Conservation (phyloP, 2,329 filamentous ascomycete genomes). For the Botrytis paeoniae region DNA sequence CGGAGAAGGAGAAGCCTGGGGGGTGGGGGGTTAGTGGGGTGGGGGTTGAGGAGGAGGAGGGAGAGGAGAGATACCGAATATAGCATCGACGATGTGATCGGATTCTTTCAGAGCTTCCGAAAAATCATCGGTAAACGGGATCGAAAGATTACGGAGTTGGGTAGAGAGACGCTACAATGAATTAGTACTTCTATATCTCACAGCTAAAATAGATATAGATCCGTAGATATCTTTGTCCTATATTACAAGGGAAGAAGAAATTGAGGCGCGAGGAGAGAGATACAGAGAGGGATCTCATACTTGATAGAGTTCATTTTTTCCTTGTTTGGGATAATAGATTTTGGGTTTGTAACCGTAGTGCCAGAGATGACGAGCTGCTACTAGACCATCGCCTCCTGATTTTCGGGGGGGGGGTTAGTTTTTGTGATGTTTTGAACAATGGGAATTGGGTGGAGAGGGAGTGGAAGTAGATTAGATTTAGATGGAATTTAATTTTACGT, state of each 20-base stretch:
- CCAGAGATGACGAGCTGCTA: slow-evolving; percentile 85
- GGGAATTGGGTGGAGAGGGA: not conserved
- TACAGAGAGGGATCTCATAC: slow-evolving; percentile 43
- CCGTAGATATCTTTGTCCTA: not conserved
- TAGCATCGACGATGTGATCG: slow-evolving; percentile 85
- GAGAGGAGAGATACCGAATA: slow-evolving; percentile 64
- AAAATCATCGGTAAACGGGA: slow-evolving; percentile 86
- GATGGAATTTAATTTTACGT: slow-evolving; percentile 21
- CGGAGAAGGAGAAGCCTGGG: slow-evolving; percentile 84
- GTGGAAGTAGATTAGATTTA: no score
- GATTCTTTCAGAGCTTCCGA: slow-evolving; percentile 59
- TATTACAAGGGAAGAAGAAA: not conserved
- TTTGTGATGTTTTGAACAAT: not conserved
- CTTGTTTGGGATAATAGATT: slow-evolving; percentile 89
- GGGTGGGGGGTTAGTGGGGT: slow-evolving; percentile 8
- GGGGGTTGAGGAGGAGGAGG: not conserved
- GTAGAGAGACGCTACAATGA: slow-evolving; percentile 66
- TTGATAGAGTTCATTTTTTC: slow-evolving; percentile 86
- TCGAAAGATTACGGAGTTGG: slow-evolving; percentile 77
- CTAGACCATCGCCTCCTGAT: slow-evolving; percentile 88
- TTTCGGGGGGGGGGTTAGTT: not conserved
- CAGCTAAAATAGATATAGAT: not conserved
- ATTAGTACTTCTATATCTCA: not conserved
- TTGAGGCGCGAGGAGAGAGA: not conserved
- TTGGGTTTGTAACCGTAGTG: slow-evolving; percentile 89